Evolutionary conservation across 1,139 yeast genomes (phyloP), one percentile per base, ranked within the genome.

Genomic region (Suhomyces choctaworum): DNA sequence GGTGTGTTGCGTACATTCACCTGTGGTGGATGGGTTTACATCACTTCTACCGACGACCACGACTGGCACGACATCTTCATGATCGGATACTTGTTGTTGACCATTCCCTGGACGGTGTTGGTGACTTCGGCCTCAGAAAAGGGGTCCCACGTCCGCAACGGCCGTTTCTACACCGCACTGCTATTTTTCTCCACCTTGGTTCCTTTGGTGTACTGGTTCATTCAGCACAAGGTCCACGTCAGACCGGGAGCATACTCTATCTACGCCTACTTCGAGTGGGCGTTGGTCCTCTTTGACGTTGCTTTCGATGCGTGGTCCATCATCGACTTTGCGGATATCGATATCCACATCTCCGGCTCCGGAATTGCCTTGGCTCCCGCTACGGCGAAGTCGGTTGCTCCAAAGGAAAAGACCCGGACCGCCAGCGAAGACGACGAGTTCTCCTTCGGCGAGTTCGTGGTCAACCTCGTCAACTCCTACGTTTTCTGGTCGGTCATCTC

Each of bases 1-100:
- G 98, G 98, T 8, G 42, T 85, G 2, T 40, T 85, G 15, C 77
- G 98, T 60, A 92, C 98, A 0, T 76, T 92, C 39, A 83, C 96
- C 1, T 92, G 98, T 54, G 98, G 98, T 50, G 97, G 97, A 9
- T 92, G 97, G 97, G 96, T 94, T 11, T 92, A 92, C 55, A 84
- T 92, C 46, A 92, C 98, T 2, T 86, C 96, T 7, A 88, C 97
- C 1, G 98, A 92, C 58, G 96, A 92, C 57, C 98, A 90, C 53
- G 96, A 90, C 62, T 82, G 84, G 70, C 98, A 92, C 58, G 97
- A 92, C 54, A 80, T 92, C 34, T 90, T 90, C 59, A 92, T 92
- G 98, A 88, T 92, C 46, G 59, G 83, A 23, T 92, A 92, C 62
- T 83, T 92, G 43, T 76, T 89, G 1, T 71, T 92, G 49, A 90